phyloP scores from a whole-genome alignment of 352 stramenopile species.

The Pilasporangium apinafurcum region DNA sequence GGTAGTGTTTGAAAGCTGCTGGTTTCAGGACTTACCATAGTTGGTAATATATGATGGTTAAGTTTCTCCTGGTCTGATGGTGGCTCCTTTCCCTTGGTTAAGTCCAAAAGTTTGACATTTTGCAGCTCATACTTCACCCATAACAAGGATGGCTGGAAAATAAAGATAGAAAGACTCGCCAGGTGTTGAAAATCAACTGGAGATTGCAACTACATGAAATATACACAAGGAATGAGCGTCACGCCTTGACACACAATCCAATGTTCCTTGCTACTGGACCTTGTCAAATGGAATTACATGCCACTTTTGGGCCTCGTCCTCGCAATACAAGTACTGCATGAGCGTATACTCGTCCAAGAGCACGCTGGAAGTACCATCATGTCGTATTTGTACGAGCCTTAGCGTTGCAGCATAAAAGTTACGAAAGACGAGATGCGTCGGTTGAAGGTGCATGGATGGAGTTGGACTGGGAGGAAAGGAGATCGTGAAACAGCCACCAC shows the following conservation, averaged over 20 bases:
- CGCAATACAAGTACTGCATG: slow-evolving; percentile 51
- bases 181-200: slow-evolving; percentile 23
- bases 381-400: slow-evolving; percentile 41
- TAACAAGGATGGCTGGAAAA: slow-evolving; percentile 47
- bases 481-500: slow-evolving; percentile 32
- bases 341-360: slow-evolving; percentile 32
- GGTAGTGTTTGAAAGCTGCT: no score
- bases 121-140: slow-evolving; percentile 60
- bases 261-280: no score
- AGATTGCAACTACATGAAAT: background rate
- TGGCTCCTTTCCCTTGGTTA: slow-evolving; percentile 1
- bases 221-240: background rate
- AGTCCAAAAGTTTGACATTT: slow-evolving; percentile 43
- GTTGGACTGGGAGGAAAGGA: no score
- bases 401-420: slow-evolving; percentile 64
- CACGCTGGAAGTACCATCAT: slow-evolving; percentile 29
- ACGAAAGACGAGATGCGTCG: slow-evolving; percentile 44
- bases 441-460: no score
- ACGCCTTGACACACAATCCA: background rate
- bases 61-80: no score
- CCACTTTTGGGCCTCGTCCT: slow-evolving; percentile 71
- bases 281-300: slow-evolving; percentile 50
- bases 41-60: no score
- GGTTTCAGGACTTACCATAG: background rate
- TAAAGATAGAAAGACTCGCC: slow-evolving; percentile 42